Conservation (phyloP, 345 rosid genomes). For the Lagerstroemia speciosa region DNA sequence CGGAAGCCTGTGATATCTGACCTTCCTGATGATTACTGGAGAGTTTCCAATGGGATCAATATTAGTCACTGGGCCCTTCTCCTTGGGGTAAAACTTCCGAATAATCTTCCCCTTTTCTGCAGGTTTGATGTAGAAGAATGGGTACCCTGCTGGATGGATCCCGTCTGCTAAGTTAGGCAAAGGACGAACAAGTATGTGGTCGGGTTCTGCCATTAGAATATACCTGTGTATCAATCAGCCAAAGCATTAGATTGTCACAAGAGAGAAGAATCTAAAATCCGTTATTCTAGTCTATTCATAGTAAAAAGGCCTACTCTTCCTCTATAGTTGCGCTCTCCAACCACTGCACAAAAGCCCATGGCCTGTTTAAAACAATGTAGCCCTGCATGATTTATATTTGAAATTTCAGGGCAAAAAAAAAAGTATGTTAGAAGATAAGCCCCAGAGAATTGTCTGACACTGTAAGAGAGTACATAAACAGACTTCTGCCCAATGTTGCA, state of each 20-base stretch:
- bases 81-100: slow-evolving; percentile 59
- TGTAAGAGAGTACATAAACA: too few relatives aligned
- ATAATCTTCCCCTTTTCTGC: slow-evolving; percentile 34
- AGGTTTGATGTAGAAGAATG: slow-evolving; percentile 75
- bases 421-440: too few relatives aligned
- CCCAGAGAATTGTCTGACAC: too few relatives aligned
- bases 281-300: background rate
- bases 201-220: slow-evolving; percentile 81
- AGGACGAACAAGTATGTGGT: slow-evolving; percentile 60
- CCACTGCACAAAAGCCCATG: slow-evolving; percentile 88
- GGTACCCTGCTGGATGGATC: slow-evolving; percentile 51
- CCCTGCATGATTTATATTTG: slow-evolving; percentile 30
- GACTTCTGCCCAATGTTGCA: background rate
- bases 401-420: too few relatives aligned
- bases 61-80: slow-evolving; percentile 52
- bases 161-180: slow-evolving; percentile 64
- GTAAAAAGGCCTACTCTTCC: slow-evolving; percentile 39
- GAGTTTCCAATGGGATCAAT: slow-evolving; percentile 79
- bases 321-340: slow-evolving; percentile 58
- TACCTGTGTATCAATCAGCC: slow-evolving; percentile 32
- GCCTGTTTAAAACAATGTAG: slow-evolving; percentile 66
- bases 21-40: slow-evolving; percentile 70
- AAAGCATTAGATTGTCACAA: background rate
- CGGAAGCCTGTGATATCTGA: slow-evolving; percentile 8
- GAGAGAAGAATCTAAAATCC: background rate